Evolutionary conservation across 306 rosid genomes (phyloP), one percentile per base, ranked within the genome.

Genomic region (Acacia acuminata): DNA sequence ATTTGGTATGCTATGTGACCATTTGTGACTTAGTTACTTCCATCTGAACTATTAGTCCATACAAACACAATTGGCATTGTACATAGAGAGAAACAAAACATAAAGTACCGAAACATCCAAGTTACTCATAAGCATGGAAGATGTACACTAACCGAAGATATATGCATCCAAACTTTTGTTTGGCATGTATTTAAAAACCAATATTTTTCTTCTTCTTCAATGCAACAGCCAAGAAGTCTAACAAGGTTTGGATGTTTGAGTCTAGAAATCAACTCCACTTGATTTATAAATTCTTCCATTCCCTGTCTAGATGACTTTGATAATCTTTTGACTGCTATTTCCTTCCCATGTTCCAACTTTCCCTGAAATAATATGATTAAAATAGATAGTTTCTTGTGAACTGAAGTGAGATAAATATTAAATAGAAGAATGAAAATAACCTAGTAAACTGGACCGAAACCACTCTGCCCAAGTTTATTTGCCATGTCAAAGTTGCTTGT

Each of bases 191-290:
- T 81, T 80, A 51, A 75, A 75, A 2, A 81, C 56, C 19, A 81
- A 48, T 58, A 82, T 69, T 0, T 13, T 13, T 56, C 76, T 38
- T 76, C 85, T 51, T 38, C 63, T 68, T 82, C 70, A 27, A 82
- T 58, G 25, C 81, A 76, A 19, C 77, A 82, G 8, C 85, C 85
- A 63, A 77, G 51, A 32, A 77, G 82, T 7, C 24, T 72, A 63
- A 82, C 78, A 32, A 82, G 81, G 77, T 82, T 82, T 10, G 47
- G 22, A 2, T 82, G 85, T 45, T 77, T 74, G 14, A 82, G 85
- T 1, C 60, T 82, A 6, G 78, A 82, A 76, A 82, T 82, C 34
- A 77, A 77, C 1, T 36, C 43, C 66, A 82, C 78, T 47, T 77
- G 68, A 19, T 77, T 82, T 14, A 44, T 82, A 77, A 82, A 82